Percentiles rank a stretch among this genome's conserved stretches.
phyloP scores from a whole-genome alignment of 352 stramenopile species.

The Phytopythium cucurbitacearum region DNA sequence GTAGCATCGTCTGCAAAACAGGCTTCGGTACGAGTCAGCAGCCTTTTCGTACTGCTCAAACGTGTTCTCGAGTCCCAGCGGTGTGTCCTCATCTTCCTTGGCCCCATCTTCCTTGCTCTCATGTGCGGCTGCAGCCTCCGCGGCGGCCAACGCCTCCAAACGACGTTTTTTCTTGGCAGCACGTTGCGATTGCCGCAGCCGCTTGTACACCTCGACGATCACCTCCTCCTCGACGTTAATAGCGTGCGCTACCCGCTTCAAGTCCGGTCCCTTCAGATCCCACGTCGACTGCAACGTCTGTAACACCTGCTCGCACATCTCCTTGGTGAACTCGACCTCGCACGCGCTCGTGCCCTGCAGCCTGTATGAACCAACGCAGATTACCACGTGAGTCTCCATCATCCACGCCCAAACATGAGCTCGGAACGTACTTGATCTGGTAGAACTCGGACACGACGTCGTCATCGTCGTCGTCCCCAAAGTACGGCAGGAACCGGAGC shows the following conservation, averaged over 20 bases:
- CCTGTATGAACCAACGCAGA: conserved; percentile 15
- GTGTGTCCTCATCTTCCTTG: conserved; percentile 3
- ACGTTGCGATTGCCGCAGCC: conserved; percentile 29
- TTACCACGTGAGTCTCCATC: background rate
- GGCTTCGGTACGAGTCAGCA: conserved; percentile 63
- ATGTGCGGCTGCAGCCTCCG: background rate
- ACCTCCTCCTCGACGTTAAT: conserved; percentile 69
- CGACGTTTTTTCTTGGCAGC: conserved; percentile 36
- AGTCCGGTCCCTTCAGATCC: conserved; percentile 53
- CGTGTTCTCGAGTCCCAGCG: conserved; percentile 31
- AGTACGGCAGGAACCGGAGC: conserved; percentile 65
- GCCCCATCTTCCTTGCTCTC: background rate
- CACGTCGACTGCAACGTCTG: conserved; percentile 62
- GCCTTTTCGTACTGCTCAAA: conserved; percentile 53
- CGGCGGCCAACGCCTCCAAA: conserved; percentile 12
- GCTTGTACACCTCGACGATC: conserved; percentile 62
- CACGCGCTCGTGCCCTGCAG: conserved; percentile 55
- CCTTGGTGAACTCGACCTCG: conserved; percentile 74
- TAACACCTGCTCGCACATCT: conserved; percentile 65
- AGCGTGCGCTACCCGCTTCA: conserved; percentile 54
- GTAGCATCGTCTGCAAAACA: conserved; percentile 81
- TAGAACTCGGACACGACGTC: conserved; percentile 84
- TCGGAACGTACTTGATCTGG: conserved; percentile 59
- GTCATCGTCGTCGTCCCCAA: conserved; percentile 80
- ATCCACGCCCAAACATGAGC: background rate